Percentiles rank a stretch among this genome's conserved stretches.
Conservation (phyloP, 78 protist genomes). For the Dictyostelium discoideum region dicty_2.7 NC_007091.3:4702001-4702500, state of each 20-base stretch:
- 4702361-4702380: constrained; percentile 84
- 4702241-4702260: constrained; percentile 46
- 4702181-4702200: constrained; percentile 56
- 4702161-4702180: constrained; percentile 58
- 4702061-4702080: constrained; percentile 50
- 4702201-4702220: constrained; percentile 54
- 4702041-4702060: constrained; percentile 45
- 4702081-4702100: constrained; percentile 68
- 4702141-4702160: constrained; percentile 56
- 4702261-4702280: constrained; percentile 27
- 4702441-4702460: constrained; percentile 25
- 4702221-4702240: constrained; percentile 66
- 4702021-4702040: constrained; percentile 56
- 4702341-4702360: constrained; percentile 52
- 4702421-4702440: neutral
- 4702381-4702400: constrained; percentile 58
- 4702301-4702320: constrained; percentile 22
- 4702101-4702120: neutral
- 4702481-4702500: constrained; percentile 70
- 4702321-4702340: constrained; percentile 43
- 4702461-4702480: constrained; percentile 55
- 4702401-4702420: constrained; percentile 82
- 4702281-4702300: neutral
- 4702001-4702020: constrained; percentile 11
- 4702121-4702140: constrained; percentile 22